These are phyloP conservation scores for Spongispora temasekensis DNA, from an alignment of 1,284 basidiomycete genomes.

Conservation along the genomic window DNA sequence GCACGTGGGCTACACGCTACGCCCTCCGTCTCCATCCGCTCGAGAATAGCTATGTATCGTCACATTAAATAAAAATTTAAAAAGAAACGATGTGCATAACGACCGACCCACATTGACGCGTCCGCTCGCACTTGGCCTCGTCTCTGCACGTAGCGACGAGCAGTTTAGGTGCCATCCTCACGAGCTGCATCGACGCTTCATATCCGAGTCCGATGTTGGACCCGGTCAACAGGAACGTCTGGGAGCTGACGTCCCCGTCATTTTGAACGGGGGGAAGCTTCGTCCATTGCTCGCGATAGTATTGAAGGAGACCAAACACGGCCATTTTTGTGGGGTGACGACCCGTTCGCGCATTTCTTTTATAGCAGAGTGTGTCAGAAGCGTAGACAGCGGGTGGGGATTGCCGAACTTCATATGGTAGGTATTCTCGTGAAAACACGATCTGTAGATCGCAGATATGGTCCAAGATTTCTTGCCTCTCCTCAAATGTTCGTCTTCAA, in stretches of 20 bases:
- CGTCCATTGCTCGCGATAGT: slow-evolving; percentile 14
- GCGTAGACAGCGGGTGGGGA: too few species aligned
- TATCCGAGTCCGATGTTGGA: slow-evolving; percentile 30
- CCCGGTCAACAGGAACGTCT: slow-evolving; percentile 27
- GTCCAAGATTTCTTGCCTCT: too few species aligned
- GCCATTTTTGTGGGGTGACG: slow-evolving; percentile 3
- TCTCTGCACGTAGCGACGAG: slow-evolving; percentile 28
- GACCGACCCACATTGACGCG: slow-evolving; percentile 18
- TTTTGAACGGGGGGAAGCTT: slow-evolving; percentile 6
- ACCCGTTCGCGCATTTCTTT: too few species aligned
- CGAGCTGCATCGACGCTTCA: slow-evolving; percentile 27
- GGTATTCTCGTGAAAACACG: too few species aligned
- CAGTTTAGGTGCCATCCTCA: slow-evolving; percentile 19
- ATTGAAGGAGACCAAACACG: slow-evolving; percentile 10
- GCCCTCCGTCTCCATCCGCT: neutral
- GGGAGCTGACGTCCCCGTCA: slow-evolving; percentile 17
- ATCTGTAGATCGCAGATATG: too few species aligned
- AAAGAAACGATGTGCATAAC: too few species aligned
- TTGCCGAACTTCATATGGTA: too few species aligned
- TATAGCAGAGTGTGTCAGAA: too few species aligned
- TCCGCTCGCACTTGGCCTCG: slow-evolving; percentile 15
- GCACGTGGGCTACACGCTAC: neutral
- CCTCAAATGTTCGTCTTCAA: too few species aligned
- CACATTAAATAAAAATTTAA: too few species aligned
- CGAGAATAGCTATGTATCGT: slow-evolving; percentile 14